A percentile compares a stretch with the other conserved stretches of the same genome.
Evolutionary conservation across 495 filamentous ascomycete genomes (phyloP).

Genomic region (Penicillium argentinense): DNA sequence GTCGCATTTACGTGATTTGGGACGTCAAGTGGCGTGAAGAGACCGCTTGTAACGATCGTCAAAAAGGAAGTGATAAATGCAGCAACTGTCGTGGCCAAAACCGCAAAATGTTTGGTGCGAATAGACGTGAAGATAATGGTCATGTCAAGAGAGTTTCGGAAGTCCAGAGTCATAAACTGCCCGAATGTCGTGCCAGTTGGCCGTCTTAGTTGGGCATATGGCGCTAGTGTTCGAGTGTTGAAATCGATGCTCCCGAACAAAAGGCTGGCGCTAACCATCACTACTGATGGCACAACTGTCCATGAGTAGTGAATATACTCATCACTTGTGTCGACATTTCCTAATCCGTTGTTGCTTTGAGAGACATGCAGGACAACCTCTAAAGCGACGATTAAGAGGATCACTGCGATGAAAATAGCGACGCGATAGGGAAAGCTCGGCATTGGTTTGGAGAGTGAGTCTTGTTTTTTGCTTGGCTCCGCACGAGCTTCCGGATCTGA

Average conservation of each 20-base stretch:
- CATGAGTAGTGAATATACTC: conserved; percentile 10
- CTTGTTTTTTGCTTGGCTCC: neutral
- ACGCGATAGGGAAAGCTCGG: conserved; percentile 4
- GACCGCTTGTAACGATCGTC: conserved; percentile 10
- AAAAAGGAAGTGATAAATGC: conserved; percentile 7
- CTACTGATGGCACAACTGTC: conserved; percentile 10
- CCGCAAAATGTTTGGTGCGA: conserved; percentile 5
- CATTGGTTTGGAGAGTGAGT: conserved; percentile 13
- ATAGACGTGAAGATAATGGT: conserved; percentile 1
- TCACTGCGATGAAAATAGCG: conserved; percentile 2
- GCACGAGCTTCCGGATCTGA: too few species aligned
- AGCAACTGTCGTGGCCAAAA: conserved; percentile 8
- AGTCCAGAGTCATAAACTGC: conserved; percentile 9
- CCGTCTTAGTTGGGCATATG: conserved; percentile 7
- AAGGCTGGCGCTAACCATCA: conserved; percentile 7
- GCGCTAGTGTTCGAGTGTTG: conserved; percentile 11
- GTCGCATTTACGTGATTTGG: neutral
- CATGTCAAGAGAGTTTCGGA: conserved; percentile 2
- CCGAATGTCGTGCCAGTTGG: neutral
- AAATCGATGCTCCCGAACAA: conserved; percentile 7
- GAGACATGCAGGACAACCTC: conserved; percentile 13
- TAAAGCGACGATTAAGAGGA: conserved; percentile 3
- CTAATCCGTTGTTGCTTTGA: conserved; percentile 8
- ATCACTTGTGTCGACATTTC: neutral
- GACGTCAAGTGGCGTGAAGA: conserved; percentile 10